Evolutionary conservation across 1,284 basidiomycete species (phyloP).

Genomic region (Rhodotorula sp.): DNA sequence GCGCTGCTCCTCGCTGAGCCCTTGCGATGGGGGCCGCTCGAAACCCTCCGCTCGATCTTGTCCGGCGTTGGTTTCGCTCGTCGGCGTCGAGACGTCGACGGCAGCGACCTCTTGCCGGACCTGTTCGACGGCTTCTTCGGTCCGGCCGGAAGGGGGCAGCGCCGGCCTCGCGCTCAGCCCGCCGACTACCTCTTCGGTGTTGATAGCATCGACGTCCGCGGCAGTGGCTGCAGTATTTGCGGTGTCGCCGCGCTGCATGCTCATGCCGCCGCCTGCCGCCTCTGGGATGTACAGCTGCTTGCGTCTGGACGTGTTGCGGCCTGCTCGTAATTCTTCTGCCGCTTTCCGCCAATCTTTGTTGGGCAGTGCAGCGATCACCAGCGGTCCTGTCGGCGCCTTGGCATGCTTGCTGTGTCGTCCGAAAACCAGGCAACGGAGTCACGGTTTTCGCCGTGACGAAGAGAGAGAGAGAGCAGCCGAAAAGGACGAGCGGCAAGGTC

Average conservation of each 20-base stretch:
- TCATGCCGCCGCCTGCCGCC: slow-evolving; percentile 15
- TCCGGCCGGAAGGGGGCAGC: slow-evolving; percentile 46
- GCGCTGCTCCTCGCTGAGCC: slow-evolving; percentile 58
- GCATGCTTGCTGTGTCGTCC: slow-evolving; percentile 19
- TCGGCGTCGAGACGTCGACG: neutral
- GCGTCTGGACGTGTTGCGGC: slow-evolving; percentile 59
- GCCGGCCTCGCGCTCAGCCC: slow-evolving; percentile 43
- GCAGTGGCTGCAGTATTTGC: slow-evolving; percentile 10
- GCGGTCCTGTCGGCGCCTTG: slow-evolving; percentile 56
- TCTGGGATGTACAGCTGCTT: slow-evolving; percentile 53
- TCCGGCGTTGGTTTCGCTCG: neutral
- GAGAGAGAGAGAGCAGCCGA: slow-evolving; percentile 16
- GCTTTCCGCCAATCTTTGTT: slow-evolving; percentile 83
- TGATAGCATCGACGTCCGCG: slow-evolving; percentile 37
- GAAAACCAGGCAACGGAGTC: neutral
- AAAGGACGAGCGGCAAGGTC: neutral
- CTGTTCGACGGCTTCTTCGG: slow-evolving; percentile 45
- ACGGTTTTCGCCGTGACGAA: neutral
- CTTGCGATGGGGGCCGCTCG: too few species aligned
- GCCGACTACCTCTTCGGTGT: slow-evolving; percentile 43
- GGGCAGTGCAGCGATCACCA: slow-evolving; percentile 77
- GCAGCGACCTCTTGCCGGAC: neutral
- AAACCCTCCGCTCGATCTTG: too few species aligned
- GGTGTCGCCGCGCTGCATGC: neutral
- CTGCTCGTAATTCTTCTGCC: slow-evolving; percentile 55